Evolutionary conservation across 2,329 filamentous ascomycete genomes (phyloP).

Genomic region (Rugonectria rugulosa): DNA sequence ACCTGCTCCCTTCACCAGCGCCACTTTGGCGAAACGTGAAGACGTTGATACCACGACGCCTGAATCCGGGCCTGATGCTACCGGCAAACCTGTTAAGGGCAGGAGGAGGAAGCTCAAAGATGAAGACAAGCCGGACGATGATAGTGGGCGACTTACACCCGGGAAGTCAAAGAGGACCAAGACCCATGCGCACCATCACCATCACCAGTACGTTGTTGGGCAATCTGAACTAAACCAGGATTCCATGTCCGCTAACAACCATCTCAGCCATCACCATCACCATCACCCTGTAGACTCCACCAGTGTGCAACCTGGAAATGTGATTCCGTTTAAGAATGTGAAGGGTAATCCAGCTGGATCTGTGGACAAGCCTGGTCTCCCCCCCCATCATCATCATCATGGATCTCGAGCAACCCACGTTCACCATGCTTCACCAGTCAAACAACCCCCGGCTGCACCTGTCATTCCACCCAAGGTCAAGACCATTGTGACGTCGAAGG

Average conservation of each 20-base stretch:
- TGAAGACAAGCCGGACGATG: slow-evolving; percentile 76
- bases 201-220: slow-evolving; percentile 66
- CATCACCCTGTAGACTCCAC: slow-evolving; percentile 59
- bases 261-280: slow-evolving; percentile 62
- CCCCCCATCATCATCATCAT: slow-evolving; percentile 58
- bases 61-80: slow-evolving; percentile 53
- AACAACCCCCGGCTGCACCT: slow-evolving; percentile 30
- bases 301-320: slow-evolving; percentile 51
- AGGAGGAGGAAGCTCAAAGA: slow-evolving; percentile 79
- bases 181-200: slow-evolving; percentile 70
- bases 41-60: slow-evolving; percentile 55
- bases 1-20: slow-evolving; percentile 55
- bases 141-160: slow-evolving; percentile 68
- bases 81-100: slow-evolving; percentile 54
- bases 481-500: slow-evolving; percentile 71
- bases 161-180: slow-evolving; percentile 72
- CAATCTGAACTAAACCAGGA: not conserved
- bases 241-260: slow-evolving; percentile 30
- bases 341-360: slow-evolving; percentile 57
- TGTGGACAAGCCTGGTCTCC: slow-evolving; percentile 48
- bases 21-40: slow-evolving; percentile 58
- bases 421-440: slow-evolving; percentile 30
- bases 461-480: slow-evolving; percentile 66
- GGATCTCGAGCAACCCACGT: slow-evolving; percentile 44
- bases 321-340: slow-evolving; percentile 56